Base-by-base conservation (phyloP, 2,329 filamentous ascomycete genomes). In the Sarocladium strictum region DNA sequence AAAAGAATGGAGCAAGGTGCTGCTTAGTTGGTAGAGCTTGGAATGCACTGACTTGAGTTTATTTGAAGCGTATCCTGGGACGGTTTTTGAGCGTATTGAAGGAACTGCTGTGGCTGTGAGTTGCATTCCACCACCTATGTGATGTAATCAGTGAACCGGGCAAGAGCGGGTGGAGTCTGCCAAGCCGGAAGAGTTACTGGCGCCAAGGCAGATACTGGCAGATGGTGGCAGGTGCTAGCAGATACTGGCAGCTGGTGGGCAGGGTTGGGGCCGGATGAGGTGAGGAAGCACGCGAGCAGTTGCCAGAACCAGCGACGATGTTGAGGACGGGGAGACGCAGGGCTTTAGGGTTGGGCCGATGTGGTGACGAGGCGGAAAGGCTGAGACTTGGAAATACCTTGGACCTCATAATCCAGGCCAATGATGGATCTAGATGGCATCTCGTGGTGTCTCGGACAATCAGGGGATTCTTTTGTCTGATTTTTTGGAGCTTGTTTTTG, bases 281-380 rank as follows among this genome's bases (percentile, higher is more conserved):
- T 51, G 27, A 51, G 10, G 29, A 4, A 35, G 47, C 47, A 51
- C 47, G 47, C 27, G 47, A 51, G 3, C 47, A 51, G 14, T 33
- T 51, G 15, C 47, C 47, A 33, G 27, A 51, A 51, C 27, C 47
- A 15, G 47, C 3, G 14, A n/a, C 12, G 43, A 26, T 23, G 6
- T 43, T 3, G 40, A 7, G 21, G 26, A 32, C 43, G n/a, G n/a
- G 6, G 23, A 32, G 15, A n/a, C n/a, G n/a, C n/a, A n/a, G n/a
- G n/a, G n/a, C n/a, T n/a, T n/a, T n/a, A n/a, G n/a, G n/a, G n/a
- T n/a, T n/a, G n/a, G n/a, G n/a, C n/a, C n/a, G n/a, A 27, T 3
- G n/a, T 12, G 26, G n/a, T 12, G 23, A 15, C 17, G 10, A 49
- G 21, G 26, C 3, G 10, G 15, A 32, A 49, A 3, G 26, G 26